phyloP scores from a whole-genome alignment of 2,329 filamentous ascomycete genomes.

The Sporothrix variecibatus region DNA sequence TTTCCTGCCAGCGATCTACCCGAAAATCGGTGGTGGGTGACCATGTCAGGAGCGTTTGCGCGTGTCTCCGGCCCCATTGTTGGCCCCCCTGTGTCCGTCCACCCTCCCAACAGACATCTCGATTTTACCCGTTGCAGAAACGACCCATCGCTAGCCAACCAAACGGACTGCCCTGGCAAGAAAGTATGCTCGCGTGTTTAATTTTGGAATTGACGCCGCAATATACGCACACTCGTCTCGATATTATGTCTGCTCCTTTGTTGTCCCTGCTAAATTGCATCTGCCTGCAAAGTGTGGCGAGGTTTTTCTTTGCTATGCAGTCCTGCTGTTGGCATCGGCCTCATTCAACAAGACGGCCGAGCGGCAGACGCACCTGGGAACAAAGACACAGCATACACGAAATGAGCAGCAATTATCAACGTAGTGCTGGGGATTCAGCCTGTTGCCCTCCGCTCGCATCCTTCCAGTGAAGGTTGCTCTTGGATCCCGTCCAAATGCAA shows the following conservation, averaged over 20 bases:
- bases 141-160: conserved; percentile 8
- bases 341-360: background rate
- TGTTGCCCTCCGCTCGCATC: conserved; percentile 12
- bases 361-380: background rate
- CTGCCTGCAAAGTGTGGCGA: background rate
- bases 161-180: background rate
- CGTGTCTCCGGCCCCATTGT: background rate
- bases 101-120: conserved; percentile 14
- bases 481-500: background rate
- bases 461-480: conserved; percentile 6
- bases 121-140: conserved; percentile 20
- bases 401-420: conserved; percentile 2
- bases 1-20: conserved; percentile 8
- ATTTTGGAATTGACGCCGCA: conserved; percentile 14
- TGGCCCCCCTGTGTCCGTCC: background rate
- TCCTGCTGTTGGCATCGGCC: background rate
- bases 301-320: background rate
- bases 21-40: background rate
- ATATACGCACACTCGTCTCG: background rate
- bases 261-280: conserved; percentile 1
- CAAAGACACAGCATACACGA: background rate
- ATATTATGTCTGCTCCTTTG: background rate
- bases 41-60: conserved; percentile 3
- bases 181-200: background rate
- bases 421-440: conserved; percentile 11